A percentile compares a stretch with the other conserved stretches of the same genome.
Evolutionary conservation across 768 basidiomycete species (phyloP).

Genomic region (Serendipita indica): DNA sequence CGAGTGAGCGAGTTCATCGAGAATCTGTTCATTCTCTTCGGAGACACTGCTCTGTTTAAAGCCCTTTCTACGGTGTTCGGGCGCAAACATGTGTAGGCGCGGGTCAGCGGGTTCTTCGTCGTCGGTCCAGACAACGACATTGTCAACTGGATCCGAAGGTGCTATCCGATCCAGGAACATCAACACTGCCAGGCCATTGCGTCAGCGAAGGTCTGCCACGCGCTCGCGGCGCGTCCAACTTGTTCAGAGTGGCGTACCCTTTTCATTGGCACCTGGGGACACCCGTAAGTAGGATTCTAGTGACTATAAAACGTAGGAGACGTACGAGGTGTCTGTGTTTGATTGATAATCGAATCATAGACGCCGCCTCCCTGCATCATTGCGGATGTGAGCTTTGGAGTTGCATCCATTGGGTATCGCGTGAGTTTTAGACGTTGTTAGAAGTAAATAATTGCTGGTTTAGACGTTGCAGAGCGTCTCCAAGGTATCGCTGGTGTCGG

Average conservation of each 20-base stretch:
- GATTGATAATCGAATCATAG: slow-evolving; percentile 7
- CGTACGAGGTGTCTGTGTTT: not conserved
- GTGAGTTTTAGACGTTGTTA: not conserved
- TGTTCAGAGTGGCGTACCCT: slow-evolving; percentile 5
- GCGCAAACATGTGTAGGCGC: not conserved
- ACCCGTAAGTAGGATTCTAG: not conserved
- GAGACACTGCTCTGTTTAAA: not conserved
- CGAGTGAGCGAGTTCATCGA: slow-evolving; percentile 2
- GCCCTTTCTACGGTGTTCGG: slow-evolving; percentile 2
- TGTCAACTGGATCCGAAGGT: slow-evolving; percentile 1
- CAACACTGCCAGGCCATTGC: not conserved
- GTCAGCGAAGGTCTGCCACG: not conserved
- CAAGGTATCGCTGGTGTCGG: not conserved
- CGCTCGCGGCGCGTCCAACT: not conserved
- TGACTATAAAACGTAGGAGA: not conserved
- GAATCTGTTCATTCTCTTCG: slow-evolving; percentile 2
- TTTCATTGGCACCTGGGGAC: not conserved
- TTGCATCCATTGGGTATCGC: slow-evolving; percentile 8
- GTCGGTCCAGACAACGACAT: slow-evolving; percentile 7
- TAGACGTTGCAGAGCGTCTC: not conserved
- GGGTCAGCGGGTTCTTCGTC: slow-evolving; percentile 5
- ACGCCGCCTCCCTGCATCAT: slow-evolving; percentile 9
- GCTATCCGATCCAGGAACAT: slow-evolving; percentile 7
- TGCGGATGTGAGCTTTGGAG: slow-evolving; percentile 4
- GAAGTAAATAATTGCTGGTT: not conserved